Evolutionary conservation across 108 stramenopile species (phyloP).

Genomic region (Nannochloropsis oceanica): DNA sequence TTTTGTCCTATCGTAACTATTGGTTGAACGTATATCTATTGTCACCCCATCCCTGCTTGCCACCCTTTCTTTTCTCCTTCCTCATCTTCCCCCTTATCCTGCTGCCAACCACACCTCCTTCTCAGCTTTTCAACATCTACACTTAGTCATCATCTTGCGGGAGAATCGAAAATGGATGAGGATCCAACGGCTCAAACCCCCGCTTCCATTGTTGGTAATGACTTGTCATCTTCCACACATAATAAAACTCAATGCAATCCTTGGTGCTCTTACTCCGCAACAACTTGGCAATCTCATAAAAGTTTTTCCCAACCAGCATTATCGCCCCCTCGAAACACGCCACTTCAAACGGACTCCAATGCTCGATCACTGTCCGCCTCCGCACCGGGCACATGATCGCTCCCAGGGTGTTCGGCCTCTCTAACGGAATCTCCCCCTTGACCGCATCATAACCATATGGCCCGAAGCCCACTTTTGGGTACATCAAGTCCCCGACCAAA

Average conservation of each 20-base stretch:
- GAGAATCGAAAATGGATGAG: neutral
- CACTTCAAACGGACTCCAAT: slow-evolving; percentile 26
- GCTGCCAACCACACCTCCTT: too few species aligned
- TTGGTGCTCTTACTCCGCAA: slow-evolving; percentile 55
- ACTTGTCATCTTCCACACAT: slow-evolving; percentile 87
- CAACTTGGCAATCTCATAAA: slow-evolving; percentile 8
- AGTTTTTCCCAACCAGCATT: slow-evolving; percentile 1
- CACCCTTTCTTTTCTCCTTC: too few species aligned
- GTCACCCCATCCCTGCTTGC: too few species aligned
- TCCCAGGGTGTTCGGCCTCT: slow-evolving; percentile 14
- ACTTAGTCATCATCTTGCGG: neutral
- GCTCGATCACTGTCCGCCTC: slow-evolving; percentile 23
- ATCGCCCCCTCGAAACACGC: slow-evolving; percentile 24
- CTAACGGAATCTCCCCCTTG: slow-evolving; percentile 14
- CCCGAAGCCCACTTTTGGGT: slow-evolving; percentile 2
- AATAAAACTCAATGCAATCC: slow-evolving; percentile 89
- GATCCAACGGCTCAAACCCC: neutral
- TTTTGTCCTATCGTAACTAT: too few species aligned
- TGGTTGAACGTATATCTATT: too few species aligned
- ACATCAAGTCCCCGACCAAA: slow-evolving; percentile 9
- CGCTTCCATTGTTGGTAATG: slow-evolving; percentile 53
- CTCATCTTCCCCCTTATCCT: too few species aligned
- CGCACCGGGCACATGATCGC: slow-evolving; percentile 1
- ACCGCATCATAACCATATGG: slow-evolving; percentile 11
- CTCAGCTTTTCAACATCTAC: neutral